Conservation (phyloP, 192 early-diverging fungal species). For the Mortierella hygrophila region DNA sequence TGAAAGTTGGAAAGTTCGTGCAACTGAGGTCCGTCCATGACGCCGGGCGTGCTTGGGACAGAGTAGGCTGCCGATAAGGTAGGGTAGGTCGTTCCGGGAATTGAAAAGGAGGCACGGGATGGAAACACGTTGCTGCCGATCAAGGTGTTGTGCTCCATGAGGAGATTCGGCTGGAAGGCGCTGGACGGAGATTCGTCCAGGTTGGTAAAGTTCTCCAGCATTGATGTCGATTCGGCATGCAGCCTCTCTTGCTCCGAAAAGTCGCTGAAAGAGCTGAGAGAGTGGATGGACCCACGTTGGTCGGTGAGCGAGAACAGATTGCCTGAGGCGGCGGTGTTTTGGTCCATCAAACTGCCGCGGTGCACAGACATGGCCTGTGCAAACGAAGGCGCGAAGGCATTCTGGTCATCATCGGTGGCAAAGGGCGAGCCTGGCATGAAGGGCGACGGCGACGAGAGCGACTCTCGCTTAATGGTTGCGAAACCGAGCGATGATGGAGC, state of each 20-base stretch:
- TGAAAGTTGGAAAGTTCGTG: constrained; percentile 36
- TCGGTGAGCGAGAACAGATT: background rate
- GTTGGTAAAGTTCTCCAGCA: constrained; percentile 42
- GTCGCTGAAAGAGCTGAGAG: background rate
- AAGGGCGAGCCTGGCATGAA: constrained; percentile 54
- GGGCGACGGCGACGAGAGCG: constrained; percentile 21
- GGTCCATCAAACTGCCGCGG: background rate
- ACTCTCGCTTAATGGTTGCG: background rate
- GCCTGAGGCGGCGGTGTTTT: background rate
- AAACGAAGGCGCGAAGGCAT: constrained; percentile 30
- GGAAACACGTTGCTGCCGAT: background rate
- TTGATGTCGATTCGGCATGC: constrained; percentile 11
- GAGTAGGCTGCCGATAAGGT: constrained; percentile 4
- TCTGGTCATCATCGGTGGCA: constrained; percentile 33
- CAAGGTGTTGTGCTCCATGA: background rate
- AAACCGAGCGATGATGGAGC: constrained; percentile 9
- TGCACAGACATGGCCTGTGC: constrained; percentile 11
- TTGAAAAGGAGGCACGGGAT: constrained; percentile 24
- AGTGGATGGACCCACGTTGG: constrained; percentile 8
- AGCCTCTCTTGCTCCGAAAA: constrained; percentile 18
- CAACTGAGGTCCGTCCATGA: constrained; percentile 27
- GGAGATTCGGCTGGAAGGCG: constrained; percentile 10
- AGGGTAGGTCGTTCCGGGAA: constrained; percentile 11
- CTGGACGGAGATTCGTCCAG: constrained; percentile 25
- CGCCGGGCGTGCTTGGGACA: background rate